Conservation (phyloP, 306 rosid species). For the Sicyos baderoa region DNA sequence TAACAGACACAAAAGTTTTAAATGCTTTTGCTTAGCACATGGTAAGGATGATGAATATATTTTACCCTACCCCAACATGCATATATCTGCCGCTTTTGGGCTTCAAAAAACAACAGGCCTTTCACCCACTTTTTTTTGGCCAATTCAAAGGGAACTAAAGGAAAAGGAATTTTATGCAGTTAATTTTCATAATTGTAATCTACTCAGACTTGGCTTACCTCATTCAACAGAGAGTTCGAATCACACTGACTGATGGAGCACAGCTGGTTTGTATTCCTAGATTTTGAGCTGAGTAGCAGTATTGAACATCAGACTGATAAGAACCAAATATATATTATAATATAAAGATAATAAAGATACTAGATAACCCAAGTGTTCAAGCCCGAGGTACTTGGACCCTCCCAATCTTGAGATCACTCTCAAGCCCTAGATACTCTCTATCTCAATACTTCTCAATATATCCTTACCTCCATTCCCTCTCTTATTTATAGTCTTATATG, state of each 20-base stretch:
- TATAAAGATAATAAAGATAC: too few species aligned
- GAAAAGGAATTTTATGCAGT: neutral
- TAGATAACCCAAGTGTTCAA: too few species aligned
- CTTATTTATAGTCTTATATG: too few species aligned
- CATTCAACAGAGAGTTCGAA: conserved; percentile 84
- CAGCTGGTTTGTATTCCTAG: conserved; percentile 73
- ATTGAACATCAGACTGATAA: too few species aligned
- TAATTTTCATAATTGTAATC: neutral
- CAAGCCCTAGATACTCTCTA: too few species aligned
- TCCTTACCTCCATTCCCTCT: too few species aligned
- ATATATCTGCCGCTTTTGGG: neutral
- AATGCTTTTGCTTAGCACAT: neutral
- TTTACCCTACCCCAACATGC: conserved; percentile 5
- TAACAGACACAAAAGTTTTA: neutral
- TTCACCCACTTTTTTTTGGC: neutral
- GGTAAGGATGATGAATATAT: neutral
- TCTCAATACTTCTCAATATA: too few species aligned
- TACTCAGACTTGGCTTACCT: conserved; percentile 40
- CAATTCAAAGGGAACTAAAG: neutral
- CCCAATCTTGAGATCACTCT: too few species aligned
- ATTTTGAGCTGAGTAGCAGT: conserved; percentile 51
- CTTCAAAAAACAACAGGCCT: neutral
- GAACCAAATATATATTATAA: too few species aligned
- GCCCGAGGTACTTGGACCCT: too few species aligned
- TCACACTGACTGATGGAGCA: conserved; percentile 95